Evolutionary conservation across 1,284 basidiomycete genomes (phyloP).

Genomic region (Ceratobasidium theobromae): DNA sequence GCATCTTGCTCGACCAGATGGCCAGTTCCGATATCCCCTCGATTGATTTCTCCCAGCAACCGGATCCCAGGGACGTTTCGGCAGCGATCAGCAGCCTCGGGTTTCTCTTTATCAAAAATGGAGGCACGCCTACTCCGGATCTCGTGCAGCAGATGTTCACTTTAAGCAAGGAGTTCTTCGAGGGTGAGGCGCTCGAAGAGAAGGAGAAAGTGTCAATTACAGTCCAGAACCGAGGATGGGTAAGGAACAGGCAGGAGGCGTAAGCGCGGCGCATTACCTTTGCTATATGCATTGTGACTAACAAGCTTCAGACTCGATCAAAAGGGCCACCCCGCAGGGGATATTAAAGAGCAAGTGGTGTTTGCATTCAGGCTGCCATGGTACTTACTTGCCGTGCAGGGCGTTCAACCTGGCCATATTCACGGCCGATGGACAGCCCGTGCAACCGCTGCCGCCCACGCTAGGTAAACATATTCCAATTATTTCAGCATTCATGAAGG

Average conservation of each 20-base stretch:
- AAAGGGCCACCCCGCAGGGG: conserved; percentile 32
- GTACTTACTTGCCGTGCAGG: conserved; percentile 9
- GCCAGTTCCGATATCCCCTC: conserved; percentile 27
- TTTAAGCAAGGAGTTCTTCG: conserved; percentile 34
- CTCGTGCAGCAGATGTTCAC: conserved; percentile 34
- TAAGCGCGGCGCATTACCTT: conserved; percentile 1
- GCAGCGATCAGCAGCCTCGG: conserved; percentile 31
- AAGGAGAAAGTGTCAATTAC: conserved; percentile 35
- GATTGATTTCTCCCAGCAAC: conserved; percentile 25
- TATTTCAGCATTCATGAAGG: conserved; percentile 34
- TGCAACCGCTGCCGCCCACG: conserved; percentile 34
- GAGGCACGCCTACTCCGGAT: neutral
- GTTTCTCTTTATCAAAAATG: conserved; percentile 34
- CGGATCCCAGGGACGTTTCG: conserved; percentile 21
- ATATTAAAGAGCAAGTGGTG: conserved; percentile 35
- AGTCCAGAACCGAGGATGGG: conserved; percentile 33
- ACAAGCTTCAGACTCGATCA: conserved; percentile 32
- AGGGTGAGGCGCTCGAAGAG: conserved; percentile 30
- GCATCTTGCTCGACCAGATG: neutral
- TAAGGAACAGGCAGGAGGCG: conserved; percentile 33
- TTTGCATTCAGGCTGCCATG: neutral
- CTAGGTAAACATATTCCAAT: conserved; percentile 10
- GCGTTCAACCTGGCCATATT: conserved; percentile 37
- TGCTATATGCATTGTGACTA: neutral
- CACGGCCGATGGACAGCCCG: conserved; percentile 29